Base-by-base conservation (phyloP, 495 filamentous ascomycete species). In the Penicillium ucsense region DNA sequence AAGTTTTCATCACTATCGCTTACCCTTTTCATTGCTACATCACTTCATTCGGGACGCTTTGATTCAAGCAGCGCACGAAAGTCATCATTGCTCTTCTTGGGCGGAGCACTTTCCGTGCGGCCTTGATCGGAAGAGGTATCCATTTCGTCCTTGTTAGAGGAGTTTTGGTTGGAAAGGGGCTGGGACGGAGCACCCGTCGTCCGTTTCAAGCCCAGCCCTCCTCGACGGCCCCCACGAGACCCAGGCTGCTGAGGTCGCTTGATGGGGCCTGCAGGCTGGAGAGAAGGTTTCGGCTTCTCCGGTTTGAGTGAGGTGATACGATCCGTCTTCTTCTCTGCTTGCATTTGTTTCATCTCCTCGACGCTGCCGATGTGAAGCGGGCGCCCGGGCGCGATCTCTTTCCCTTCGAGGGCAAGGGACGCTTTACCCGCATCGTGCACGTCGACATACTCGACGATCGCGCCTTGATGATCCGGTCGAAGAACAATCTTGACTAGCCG, bases 11-110 rank as follows among this genome's bases (percentile, higher is more conserved):
- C 51, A 47, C 57, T 47, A 45, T 59, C 51, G 48, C 20, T 20
- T 20, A 1, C 48, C 46, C 31, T 43, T 54, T 49, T 50, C 49
- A 38, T 59, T 57, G 44, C 49, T 43, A 43, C 38, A 11, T 11
- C 43, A 45, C 48, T 57, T 66, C 48, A 70, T 50, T 64, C 59
- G 54, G 45, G 43, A 39, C 52, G 60, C 52, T 57, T 66, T 50
- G 57, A 53, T 57, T 66, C 62, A 56, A 91, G 81, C 81, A 95
- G 79, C 35, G 77, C 79, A 57, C 83, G 86, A 67, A 95, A 95
- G 68, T 94, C 89, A 42, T 83, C 84, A 70, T 96, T 95, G 60
- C 77, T 89, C 76, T 89, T 91, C 47, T 63, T 73, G 43, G 59
- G 63, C 46, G 57, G 43, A 39, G 60, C 48, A 46, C 51, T 47